phyloP scores from a whole-genome alignment of 345 rosid species.

The Angophora floribunda region DNA sequence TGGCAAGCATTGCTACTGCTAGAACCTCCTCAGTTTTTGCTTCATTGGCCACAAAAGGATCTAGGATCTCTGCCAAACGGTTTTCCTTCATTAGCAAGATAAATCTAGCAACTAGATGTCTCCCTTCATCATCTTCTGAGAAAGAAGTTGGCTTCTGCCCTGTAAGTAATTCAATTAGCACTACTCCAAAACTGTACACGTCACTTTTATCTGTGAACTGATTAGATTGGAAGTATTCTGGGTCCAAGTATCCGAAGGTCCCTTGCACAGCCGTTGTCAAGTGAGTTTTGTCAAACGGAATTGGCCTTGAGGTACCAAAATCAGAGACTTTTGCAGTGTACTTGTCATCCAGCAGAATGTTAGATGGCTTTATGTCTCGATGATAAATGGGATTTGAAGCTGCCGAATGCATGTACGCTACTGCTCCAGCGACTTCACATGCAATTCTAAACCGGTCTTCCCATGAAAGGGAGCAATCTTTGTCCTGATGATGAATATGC shows the following conservation, averaged over 20 bases:
- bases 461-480: constrained; percentile 10
- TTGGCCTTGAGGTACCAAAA: constrained; percentile 38
- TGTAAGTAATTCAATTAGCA: not conserved
- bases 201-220: constrained; percentile 27
- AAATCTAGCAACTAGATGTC: not conserved
- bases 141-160: too few species aligned
- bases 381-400: constrained; percentile 23
- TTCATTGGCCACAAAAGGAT: too few species aligned
- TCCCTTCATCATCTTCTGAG: too few species aligned
- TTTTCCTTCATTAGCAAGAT: not conserved
- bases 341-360: constrained; percentile 30
- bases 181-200: constrained; percentile 44
- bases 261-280: constrained; percentile 35
- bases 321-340: constrained; percentile 32
- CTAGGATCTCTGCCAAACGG: not conserved
- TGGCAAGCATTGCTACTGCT: not conserved
- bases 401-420: constrained; percentile 21
- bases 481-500: constrained; percentile 13
- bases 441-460: constrained; percentile 3
- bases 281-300: constrained; percentile 29
- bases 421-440: constrained; percentile 16
- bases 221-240: constrained; percentile 22
- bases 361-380: constrained; percentile 28
- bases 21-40: not conserved
- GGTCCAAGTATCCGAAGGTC: constrained; percentile 35